Percentiles rank a stretch among this genome's conserved stretches.
These are phyloP conservation scores for Candida ipomoeae DNA, from an alignment of 805 yeast species.

Conservation along the genomic window DNA sequence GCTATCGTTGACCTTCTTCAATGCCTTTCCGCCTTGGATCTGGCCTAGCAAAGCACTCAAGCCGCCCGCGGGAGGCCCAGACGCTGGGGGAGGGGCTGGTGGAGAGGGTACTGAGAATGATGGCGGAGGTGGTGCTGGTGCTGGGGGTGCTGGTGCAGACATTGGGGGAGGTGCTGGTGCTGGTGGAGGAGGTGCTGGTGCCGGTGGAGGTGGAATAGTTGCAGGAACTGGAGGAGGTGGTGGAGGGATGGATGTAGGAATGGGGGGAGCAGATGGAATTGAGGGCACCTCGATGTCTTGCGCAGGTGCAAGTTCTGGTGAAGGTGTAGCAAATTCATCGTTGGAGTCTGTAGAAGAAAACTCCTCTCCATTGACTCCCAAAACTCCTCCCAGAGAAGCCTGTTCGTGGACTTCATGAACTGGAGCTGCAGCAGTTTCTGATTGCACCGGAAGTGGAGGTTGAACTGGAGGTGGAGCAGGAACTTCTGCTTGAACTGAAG, in stretches of 20 bases:
- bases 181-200: constrained; percentile 9
- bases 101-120: neutral
- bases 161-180: neutral
- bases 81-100: neutral
- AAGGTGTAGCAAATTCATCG: constrained; percentile 17
- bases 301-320: constrained; percentile 13
- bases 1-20: constrained; percentile 48
- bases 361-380: constrained; percentile 2
- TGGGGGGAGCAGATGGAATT: constrained; percentile 3
- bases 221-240: constrained; percentile 12
- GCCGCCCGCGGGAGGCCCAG: constrained; percentile 16
- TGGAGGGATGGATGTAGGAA: neutral
- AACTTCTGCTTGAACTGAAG: neutral
- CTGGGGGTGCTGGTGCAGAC: constrained; percentile 6
- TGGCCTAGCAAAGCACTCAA: constrained; percentile 53
- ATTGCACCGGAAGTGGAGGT: neutral
- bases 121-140: neutral
- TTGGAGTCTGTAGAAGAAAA: constrained; percentile 10
- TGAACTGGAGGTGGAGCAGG: neutral
- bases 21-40: constrained; percentile 48
- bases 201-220: constrained; percentile 10
- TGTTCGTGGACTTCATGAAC: neutral
- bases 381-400: neutral
- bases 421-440: neutral
- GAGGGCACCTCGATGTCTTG: constrained; percentile 8